Percentiles rank a stretch among this genome's conserved stretches.
Evolutionary conservation across 23 red algal species (phyloP).

Genomic region (Gracilariopsis chorda): DNA sequence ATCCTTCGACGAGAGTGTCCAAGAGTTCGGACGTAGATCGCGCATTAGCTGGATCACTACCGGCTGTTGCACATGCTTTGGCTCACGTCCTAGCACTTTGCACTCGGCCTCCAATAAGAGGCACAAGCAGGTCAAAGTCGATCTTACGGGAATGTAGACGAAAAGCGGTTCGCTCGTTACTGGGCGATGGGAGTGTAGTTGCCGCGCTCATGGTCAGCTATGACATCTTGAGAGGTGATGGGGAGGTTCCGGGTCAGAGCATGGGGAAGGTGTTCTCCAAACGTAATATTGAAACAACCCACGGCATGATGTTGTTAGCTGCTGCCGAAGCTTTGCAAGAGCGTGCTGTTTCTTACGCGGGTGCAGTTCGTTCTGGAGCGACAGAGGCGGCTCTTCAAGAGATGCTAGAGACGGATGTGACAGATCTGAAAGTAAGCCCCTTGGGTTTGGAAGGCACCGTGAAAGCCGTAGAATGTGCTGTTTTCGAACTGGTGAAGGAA

Average conservation of each 20-base stretch:
- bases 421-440: conserved; percentile 20
- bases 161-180: conserved; percentile 40
- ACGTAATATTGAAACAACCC: conserved; percentile 16
- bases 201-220: conserved; percentile 37
- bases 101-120: conserved; percentile 37
- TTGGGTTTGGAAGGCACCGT: background rate
- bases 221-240: background rate
- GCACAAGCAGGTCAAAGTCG: background rate
- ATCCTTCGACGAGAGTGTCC: background rate
- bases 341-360: conserved; percentile 5
- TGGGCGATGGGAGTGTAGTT: conserved; percentile 37
- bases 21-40: background rate
- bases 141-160: background rate
- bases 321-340: conserved; percentile 21
- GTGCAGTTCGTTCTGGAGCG: conserved; percentile 43
- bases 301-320: background rate
- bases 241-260: background rate
- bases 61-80: conserved; percentile 35
- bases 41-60: conserved; percentile 1
- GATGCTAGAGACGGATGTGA: background rate
- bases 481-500: conserved; percentile 33
- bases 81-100: conserved; percentile 39
- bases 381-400: conserved; percentile 14
- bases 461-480: conserved; percentile 20
- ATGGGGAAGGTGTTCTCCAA: background rate